These are phyloP conservation scores for Yamadazyma oceani DNA, from an alignment of 1,139 yeast species.

Conservation along the genomic window DNA sequence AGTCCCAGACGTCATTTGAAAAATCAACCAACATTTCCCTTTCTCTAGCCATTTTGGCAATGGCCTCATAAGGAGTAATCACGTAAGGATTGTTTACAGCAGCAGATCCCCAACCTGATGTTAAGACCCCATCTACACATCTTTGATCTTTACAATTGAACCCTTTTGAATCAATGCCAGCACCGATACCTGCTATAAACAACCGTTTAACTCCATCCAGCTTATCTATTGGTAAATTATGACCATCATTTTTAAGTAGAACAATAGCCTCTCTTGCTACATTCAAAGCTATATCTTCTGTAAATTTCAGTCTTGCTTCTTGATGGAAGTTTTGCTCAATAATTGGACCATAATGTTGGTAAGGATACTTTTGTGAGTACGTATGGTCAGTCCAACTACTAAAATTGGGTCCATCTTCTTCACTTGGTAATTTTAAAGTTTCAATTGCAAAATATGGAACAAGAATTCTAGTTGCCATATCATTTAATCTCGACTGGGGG, in stretches of 20 bases:
- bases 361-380: conserved; percentile 51
- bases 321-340: conserved; percentile 55
- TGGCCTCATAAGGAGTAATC: conserved; percentile 55
- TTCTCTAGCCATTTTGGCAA: conserved; percentile 42
- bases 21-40: conserved; percentile 46
- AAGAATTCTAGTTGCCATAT: conserved; percentile 60
- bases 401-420: conserved; percentile 54
- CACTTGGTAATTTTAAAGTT: conserved; percentile 28
- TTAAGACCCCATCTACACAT: conserved; percentile 46
- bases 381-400: conserved; percentile 61
- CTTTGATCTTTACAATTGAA: conserved; percentile 51
- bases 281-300: conserved; percentile 50
- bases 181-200: conserved; percentile 49
- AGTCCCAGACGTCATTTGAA: conserved; percentile 43
- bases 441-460: conserved; percentile 56
- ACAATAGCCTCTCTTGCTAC: conserved; percentile 60
- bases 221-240: conserved; percentile 49
- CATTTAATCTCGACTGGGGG: conserved; percentile 56
- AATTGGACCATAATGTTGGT: conserved; percentile 54
- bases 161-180: conserved; percentile 49
- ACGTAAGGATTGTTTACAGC: conserved; percentile 54
- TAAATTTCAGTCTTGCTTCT: conserved; percentile 50
- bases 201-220: conserved; percentile 43
- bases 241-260: conserved; percentile 51
- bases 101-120: conserved; percentile 56